Percentiles rank a stretch among this genome's conserved stretches.
Evolutionary conservation across 179 eudicot genomes (phyloP).

Genomic region (Dionaea muscipula): DNA sequence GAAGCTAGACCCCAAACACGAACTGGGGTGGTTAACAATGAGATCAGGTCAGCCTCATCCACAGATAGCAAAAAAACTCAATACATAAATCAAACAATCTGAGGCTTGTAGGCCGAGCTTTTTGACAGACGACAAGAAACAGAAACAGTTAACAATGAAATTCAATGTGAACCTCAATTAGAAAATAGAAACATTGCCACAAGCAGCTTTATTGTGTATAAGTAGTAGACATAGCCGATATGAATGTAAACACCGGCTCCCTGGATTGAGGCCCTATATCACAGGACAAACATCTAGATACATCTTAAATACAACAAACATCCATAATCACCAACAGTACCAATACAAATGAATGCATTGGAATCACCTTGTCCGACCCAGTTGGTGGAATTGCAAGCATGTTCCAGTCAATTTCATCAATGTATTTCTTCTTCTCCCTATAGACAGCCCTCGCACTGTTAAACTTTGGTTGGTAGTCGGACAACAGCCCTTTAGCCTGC

Average conservation of each 20-base stretch:
- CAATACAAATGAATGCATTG: background rate
- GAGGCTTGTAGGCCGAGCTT: background rate
- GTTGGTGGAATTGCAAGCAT: conserved; percentile 90
- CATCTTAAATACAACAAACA: no score
- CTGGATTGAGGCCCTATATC: no score
- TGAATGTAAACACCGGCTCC: background rate
- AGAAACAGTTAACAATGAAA: no score
- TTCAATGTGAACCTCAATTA: no score
- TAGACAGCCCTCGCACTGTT: conserved; percentile 97
- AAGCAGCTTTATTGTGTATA: no score
- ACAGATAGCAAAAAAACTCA: no score
- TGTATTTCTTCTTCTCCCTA: conserved; percentile 75
- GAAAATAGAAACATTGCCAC: no score
- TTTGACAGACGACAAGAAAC: no score
- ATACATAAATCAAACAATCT: background rate
- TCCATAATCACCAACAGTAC: background rate
- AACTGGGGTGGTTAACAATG: background rate
- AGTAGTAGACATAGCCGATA: background rate
- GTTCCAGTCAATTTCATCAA: conserved; percentile 98
- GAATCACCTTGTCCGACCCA: conserved; percentile 64
- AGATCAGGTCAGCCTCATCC: no score
- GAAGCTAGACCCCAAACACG: background rate
- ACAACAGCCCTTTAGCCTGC: conserved; percentile 93
- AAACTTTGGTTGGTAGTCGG: conserved; percentile 88
- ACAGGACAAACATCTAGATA: no score